Evolutionary conservation across 768 basidiomycete genomes (phyloP).

Genomic region (Gelatoporia subvermispora): DNA sequence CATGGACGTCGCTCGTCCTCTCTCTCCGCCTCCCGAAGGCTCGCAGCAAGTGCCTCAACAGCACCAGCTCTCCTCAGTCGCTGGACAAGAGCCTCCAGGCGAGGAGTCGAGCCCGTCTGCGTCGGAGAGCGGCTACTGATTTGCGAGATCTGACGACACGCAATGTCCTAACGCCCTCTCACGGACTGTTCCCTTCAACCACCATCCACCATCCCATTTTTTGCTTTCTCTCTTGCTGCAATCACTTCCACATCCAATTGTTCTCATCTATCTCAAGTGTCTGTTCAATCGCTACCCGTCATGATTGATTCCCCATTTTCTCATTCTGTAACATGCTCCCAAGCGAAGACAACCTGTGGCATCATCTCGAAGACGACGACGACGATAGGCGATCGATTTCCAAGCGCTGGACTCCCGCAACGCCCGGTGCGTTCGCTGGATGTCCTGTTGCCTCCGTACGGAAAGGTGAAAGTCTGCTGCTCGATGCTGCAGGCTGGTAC

Average conservation of each 20-base stretch:
- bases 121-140: conserved; percentile 30
- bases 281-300: conserved; percentile 3
- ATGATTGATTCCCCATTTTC: too few species aligned
- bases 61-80: conserved; percentile 47
- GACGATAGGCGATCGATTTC: conserved; percentile 26
- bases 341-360: not conserved
- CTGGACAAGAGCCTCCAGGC: conserved; percentile 56
- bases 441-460: conserved; percentile 5
- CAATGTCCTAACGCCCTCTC: conserved; percentile 1
- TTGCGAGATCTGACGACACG: conserved; percentile 5
- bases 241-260: conserved; percentile 11
- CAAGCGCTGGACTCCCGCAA: conserved; percentile 26
- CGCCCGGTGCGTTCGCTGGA: conserved; percentile 28
- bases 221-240: conserved; percentile 12
- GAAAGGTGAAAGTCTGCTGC: conserved; percentile 24
- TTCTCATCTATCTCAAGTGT: conserved; percentile 16
- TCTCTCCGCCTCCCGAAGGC: conserved; percentile 63
- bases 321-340: too few species aligned
- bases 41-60: conserved; percentile 21
- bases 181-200: conserved; percentile 18
- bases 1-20: conserved; percentile 43
- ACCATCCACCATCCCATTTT: conserved; percentile 6
- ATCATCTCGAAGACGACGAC: conserved; percentile 3
- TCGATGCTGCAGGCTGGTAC: conserved; percentile 35
- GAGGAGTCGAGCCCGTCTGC: conserved; percentile 51